Conservation (phyloP, 139 green algal genomes). For the Chlamydomonas sp. region DNA sequence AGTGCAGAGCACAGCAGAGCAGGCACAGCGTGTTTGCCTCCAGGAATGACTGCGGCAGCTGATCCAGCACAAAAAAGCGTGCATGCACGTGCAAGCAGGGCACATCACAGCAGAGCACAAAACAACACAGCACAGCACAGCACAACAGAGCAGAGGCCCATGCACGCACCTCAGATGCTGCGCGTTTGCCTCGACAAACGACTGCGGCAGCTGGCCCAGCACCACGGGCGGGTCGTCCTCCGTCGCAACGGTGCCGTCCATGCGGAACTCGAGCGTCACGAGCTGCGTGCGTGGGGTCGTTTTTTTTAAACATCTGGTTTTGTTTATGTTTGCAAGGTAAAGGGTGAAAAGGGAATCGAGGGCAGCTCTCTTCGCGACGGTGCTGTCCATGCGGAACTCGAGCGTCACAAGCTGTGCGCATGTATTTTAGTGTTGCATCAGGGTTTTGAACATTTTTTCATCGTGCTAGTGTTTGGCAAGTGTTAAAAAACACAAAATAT, state of each 20-base stretch:
- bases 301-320: background rate
- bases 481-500: too few species aligned
- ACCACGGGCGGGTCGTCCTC: slow-evolving; percentile 65
- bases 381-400: too few species aligned
- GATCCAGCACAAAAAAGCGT: slow-evolving; percentile 65
- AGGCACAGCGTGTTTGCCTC: background rate
- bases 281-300: slow-evolving; percentile 32
- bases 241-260: slow-evolving; percentile 55
- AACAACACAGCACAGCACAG: too few species aligned
- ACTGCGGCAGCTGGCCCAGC: slow-evolving; percentile 52
- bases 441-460: too few species aligned
- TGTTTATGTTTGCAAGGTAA: background rate
- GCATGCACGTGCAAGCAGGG: background rate
- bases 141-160: too few species aligned
- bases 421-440: too few species aligned
- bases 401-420: too few species aligned
- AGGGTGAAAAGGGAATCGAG: too few species aligned
- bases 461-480: too few species aligned
- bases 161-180: background rate
- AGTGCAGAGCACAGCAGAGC: too few species aligned
- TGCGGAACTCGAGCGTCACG: slow-evolving; percentile 47
- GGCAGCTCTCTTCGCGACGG: background rate
- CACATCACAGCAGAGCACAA: background rate
- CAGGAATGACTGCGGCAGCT: slow-evolving; percentile 30
- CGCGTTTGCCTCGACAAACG: background rate